These are phyloP conservation scores for Kwoniella sp. DNA, from an alignment of 768 basidiomycete genomes.

Conservation along the genomic window DNA sequence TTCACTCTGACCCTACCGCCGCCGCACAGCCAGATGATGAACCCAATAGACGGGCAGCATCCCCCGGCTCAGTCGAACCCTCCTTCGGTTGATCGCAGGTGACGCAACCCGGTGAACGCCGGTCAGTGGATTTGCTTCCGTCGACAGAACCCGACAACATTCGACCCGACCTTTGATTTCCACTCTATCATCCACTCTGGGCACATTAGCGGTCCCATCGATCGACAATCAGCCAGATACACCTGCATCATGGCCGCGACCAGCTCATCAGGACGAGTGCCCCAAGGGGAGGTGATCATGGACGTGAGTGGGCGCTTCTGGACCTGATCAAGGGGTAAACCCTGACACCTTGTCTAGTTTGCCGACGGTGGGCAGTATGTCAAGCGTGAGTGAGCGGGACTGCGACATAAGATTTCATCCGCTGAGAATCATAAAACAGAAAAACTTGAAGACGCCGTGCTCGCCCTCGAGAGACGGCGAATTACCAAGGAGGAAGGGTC, in stretches of 20 bases:
- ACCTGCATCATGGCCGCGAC: slow-evolving; percentile 21
- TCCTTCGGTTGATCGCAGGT: no score
- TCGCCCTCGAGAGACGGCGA: slow-evolving; percentile 29
- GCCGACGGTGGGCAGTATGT: slow-evolving; percentile 42
- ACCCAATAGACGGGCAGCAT: no score
- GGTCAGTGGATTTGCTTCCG: no score
- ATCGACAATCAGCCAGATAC: no score
- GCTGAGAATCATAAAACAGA: slow-evolving; percentile 13
- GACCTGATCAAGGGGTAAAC: not conserved
- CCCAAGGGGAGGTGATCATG: slow-evolving; percentile 44
- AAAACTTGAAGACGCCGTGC: slow-evolving; percentile 37
- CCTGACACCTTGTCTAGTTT: slow-evolving; percentile 17
- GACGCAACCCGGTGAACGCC: no score
- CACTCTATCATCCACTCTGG: no score
- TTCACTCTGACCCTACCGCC: no score
- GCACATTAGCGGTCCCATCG: no score
- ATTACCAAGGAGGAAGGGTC: slow-evolving; percentile 36
- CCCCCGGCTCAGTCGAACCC: no score
- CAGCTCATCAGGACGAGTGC: slow-evolving; percentile 37
- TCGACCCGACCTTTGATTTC: no score
- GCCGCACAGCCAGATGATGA: no score
- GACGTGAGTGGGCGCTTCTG: slow-evolving; percentile 35
- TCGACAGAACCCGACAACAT: no score
- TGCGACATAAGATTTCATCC: not conserved
- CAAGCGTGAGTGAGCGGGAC: slow-evolving; percentile 28